These are phyloP conservation scores for Paraphaeosphaeria sporulosa DNA, from an alignment of 2,329 filamentous ascomycete species.

Conservation along the genomic window DNA sequence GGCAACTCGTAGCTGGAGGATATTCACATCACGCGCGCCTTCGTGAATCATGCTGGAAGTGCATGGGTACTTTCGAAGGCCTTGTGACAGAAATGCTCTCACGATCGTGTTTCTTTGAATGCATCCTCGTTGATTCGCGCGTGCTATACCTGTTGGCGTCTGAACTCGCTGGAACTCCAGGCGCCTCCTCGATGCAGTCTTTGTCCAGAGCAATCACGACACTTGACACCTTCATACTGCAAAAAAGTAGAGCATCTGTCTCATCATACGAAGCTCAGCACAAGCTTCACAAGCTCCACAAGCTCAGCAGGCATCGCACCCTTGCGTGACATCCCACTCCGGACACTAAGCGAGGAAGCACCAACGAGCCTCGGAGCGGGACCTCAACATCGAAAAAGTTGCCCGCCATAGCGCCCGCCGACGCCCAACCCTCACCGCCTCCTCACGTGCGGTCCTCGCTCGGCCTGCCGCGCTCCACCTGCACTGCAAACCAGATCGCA, in stretches of 20 bases:
- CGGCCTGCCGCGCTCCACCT: neutral
- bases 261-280: conserved; percentile 1
- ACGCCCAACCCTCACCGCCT: conserved; percentile 8
- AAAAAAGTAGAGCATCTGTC: neutral
- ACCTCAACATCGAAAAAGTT: conserved; percentile 33
- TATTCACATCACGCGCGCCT: conserved; percentile 28
- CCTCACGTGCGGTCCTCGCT: neutral
- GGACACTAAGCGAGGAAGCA: conserved; percentile 19
- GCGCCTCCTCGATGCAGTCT: neutral
- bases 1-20: neutral
- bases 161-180: neutral
- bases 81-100: neutral
- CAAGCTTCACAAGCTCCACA: conserved; percentile 3
- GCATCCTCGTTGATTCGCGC: neutral
- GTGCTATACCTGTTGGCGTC: neutral
- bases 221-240: neutral
- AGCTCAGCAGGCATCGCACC: neutral
- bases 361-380: conserved; percentile 33
- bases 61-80: conserved; percentile 14
- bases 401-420: conserved; percentile 12
- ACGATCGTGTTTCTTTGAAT: no score
- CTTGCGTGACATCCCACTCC: conserved; percentile 16
- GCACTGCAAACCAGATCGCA: neutral
- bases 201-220: neutral
- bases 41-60: conserved; percentile 10